Base-by-base conservation (phyloP, 2,329 filamentous ascomycete species). In the Anthostomella pinea region DNA sequence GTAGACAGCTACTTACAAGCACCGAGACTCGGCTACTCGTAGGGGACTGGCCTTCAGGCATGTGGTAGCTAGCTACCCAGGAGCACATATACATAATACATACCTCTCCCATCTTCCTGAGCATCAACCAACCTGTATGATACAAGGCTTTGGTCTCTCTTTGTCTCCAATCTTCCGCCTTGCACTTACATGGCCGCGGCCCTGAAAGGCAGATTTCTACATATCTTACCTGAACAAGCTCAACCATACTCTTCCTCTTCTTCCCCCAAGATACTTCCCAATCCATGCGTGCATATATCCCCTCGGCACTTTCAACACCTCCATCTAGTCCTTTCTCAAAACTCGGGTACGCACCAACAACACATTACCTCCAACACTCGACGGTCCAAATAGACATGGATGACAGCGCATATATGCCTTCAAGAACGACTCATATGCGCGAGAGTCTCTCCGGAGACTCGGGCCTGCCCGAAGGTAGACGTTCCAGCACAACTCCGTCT, bases 211-310 rank as follows among this genome's bases (percentile, higher is more conserved):
- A 52, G 41, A 48, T 43, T 44, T 38, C 27, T n/a, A 13, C 21
- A 33, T 25, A 6, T 22, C 15, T 25, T 24, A n/a, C n/a, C n/a
- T n/a, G n/a, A n/a, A n/a, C n/a, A n/a, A n/a, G n/a, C n/a, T n/a
- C n/a, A n/a, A n/a, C n/a, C n/a, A n/a, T n/a, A n/a, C 31, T 39
- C 24, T 45, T 36, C 29, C 15, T 38, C 20, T 16, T 37, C 35
- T 38, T 30, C 23, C 33, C 29, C n/a, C 34, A 35, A 25, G 29
- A 33, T 39, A 33, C 38, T 38, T 36, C 18, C 33, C 19, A 31
- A 41, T 39, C 31, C 40, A 51, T 52, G 49, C 46, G 33, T 44
- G 35, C 45, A 51, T 48, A 55, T 52, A 55, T 46, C 40, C 49
- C 37, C 29, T 28, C 42, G 40, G 36, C 38, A 42, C 33, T 40